phyloP scores from a whole-genome alignment of 2,329 filamentous ascomycete genomes.

The Arthroderma uncinatum region DNA sequence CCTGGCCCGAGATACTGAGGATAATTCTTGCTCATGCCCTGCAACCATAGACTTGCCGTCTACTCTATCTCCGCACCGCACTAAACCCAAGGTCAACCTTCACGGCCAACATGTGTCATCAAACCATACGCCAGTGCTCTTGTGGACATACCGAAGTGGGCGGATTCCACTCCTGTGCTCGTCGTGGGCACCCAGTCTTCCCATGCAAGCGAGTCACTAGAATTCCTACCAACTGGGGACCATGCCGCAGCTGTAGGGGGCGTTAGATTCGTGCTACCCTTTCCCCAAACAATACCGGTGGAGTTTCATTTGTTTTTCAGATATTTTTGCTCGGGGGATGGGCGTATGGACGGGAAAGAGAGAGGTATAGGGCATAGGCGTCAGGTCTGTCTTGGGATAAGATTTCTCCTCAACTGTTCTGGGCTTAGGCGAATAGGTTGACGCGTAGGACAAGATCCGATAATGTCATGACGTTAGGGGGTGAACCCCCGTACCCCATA shows the following conservation, averaged over 20 bases:
- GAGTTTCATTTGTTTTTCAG: neutral
- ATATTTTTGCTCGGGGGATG: neutral
- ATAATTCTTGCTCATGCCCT: neutral
- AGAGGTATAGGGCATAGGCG: neutral
- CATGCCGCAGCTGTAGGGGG: constrained; percentile 8
- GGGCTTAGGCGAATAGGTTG: neutral
- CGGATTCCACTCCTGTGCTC: constrained; percentile 9
- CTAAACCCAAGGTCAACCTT: neutral
- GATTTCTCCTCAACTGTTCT: neutral
- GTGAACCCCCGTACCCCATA: neutral
- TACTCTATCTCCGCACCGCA: neutral
- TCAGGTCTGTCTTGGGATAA: neutral
- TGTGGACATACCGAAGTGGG: constrained; percentile 11
- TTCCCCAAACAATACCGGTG: neutral
- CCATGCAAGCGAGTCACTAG: constrained; percentile 3
- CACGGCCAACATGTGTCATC: constrained; percentile 11
- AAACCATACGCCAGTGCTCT: constrained; percentile 9
- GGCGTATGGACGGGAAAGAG: neutral
- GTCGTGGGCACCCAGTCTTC: neutral
- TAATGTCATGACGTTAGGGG: neutral
- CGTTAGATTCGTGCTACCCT: neutral
- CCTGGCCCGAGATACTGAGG: neutral
- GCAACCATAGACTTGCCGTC: neutral
- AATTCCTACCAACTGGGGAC: constrained; percentile 10
- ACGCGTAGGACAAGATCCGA: neutral